Conservation (phyloP, 2,329 filamentous ascomycete species). For the Fusarium nurragi region DNA sequence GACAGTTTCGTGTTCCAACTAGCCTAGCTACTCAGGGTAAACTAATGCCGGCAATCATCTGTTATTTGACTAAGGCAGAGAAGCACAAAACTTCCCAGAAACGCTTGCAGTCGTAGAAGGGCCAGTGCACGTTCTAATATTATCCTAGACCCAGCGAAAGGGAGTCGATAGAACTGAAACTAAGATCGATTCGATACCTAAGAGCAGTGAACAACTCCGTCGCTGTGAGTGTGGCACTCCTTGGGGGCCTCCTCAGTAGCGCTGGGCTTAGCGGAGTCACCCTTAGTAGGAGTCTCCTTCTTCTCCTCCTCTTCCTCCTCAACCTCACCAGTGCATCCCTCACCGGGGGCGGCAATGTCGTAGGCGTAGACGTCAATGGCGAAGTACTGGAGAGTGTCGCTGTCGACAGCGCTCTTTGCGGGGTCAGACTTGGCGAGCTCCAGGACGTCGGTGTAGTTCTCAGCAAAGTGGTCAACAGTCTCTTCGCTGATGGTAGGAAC, state of each 20-base stretch:
- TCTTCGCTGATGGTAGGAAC: constrained; percentile 68
- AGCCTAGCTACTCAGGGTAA: no score
- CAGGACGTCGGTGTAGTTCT: constrained; percentile 64
- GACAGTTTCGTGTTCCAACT: no score
- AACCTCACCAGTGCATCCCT: constrained; percentile 65
- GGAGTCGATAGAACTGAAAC: constrained; percentile 13
- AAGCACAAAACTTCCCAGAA: no score
- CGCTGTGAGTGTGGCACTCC: constrained; percentile 57
- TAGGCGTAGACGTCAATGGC: constrained; percentile 73
- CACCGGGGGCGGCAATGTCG: constrained; percentile 70
- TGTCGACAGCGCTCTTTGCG: constrained; percentile 63
- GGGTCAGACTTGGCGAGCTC: constrained; percentile 60
- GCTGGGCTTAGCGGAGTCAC: constrained; percentile 47
- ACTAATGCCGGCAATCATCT: no score
- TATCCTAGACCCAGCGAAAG: no score
- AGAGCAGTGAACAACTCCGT: constrained; percentile 51
- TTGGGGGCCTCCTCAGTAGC: constrained; percentile 13
- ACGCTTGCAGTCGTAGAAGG: no score
- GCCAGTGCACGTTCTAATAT: no score
- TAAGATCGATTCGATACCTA: not conserved
- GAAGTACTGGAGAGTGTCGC: constrained; percentile 73
- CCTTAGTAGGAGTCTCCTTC: constrained; percentile 26
- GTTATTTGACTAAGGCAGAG: no score
- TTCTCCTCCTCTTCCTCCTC: constrained; percentile 26
- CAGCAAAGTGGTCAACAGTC: constrained; percentile 69